Evolutionary conservation across 768 basidiomycete species (phyloP), one percentile per base, ranked within the genome.

Genomic region (Rhizopogon salebrosus): DNA sequence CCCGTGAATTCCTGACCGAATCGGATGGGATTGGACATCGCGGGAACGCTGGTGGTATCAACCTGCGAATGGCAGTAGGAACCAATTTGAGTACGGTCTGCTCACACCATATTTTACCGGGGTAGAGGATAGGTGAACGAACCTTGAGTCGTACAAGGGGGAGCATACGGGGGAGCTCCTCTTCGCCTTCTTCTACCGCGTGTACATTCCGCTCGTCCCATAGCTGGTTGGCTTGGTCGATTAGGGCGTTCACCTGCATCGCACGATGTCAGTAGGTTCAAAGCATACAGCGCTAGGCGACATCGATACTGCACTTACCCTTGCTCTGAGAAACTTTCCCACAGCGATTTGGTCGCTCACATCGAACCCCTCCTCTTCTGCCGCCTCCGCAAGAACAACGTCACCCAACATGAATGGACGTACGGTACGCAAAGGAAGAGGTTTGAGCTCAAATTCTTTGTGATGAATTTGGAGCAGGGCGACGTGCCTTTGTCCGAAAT

Each of bases 1-100:
- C 91, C 92, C 58, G 85, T 81, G 68, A 98, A 98, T 66, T 95
- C 91, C 66, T 95, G 94, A 1, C 97, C 95, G 65, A 99, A 97
- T 9, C 97, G 87, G 48, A 95, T 87, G 22, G 95, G 95, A 66
- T 99, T 99, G 50, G 89, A 92, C 72, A 92, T 92, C 61, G 92
- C 89, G 52, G 83, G 84, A 7, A 93, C 89, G 39, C 88, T 90
- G 0, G 95, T 91, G 0, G 92, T 95, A 64, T 95, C 92, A 16
- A 95, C 92, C 88, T 86, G 34, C 24, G 24, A 34, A 22, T 11
- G 8, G n/a, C 11, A 36, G 9, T 14, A 26, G 29, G 20, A 13
- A 6, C 46, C 29, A 29, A 36, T 31, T 31, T 49, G 37, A 18
- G 53, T 53, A 49, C 49, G 26, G 23, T n/a, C 20, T 37, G 29